Evolutionary conservation across 257 asterid species (phyloP).

Genomic region (Ligustrum vulgare): DNA sequence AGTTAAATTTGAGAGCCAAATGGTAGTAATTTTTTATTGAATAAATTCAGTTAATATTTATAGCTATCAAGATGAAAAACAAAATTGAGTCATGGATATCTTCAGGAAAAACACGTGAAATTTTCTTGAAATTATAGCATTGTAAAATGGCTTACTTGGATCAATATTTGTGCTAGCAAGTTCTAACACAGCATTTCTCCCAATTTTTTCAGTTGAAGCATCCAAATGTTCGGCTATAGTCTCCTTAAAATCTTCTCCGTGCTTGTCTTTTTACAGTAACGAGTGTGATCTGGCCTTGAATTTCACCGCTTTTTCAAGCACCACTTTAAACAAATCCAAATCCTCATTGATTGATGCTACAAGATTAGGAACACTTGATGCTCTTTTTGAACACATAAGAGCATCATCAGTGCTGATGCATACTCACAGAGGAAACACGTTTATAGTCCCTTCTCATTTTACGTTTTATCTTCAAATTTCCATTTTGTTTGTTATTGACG

Average conservation of each 20-base stretch:
- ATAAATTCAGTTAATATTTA: no score
- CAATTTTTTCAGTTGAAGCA: slow-evolving; percentile 72
- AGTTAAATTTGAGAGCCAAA: no score
- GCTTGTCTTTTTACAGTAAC: slow-evolving; percentile 78
- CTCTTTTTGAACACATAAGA: no score
- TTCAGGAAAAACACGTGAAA: not conserved
- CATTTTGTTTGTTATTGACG: no score
- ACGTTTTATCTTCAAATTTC: no score
- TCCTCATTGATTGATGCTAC: slow-evolving; percentile 81
- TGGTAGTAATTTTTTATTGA: no score
- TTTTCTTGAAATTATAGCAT: not conserved
- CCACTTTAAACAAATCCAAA: slow-evolving; percentile 60
- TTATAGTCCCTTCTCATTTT: no score
- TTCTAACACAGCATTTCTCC: slow-evolving; percentile 73
- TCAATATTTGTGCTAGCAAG: slow-evolving; percentile 77
- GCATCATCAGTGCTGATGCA: no score
- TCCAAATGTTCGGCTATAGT: slow-evolving; percentile 69
- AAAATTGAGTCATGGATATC: no score
- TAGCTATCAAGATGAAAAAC: no score
- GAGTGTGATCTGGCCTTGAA: slow-evolving; percentile 85
- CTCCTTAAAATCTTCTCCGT: slow-evolving; percentile 72
- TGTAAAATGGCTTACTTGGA: slow-evolving; percentile 55
- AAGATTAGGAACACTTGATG: slow-evolving; percentile 25
- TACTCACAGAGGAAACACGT: no score
- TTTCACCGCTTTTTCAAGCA: slow-evolving; percentile 68